These are phyloP conservation scores for Ganoderma lingzhi DNA, from an alignment of 1,284 basidiomycete species.

Conservation along the genomic window DNA sequence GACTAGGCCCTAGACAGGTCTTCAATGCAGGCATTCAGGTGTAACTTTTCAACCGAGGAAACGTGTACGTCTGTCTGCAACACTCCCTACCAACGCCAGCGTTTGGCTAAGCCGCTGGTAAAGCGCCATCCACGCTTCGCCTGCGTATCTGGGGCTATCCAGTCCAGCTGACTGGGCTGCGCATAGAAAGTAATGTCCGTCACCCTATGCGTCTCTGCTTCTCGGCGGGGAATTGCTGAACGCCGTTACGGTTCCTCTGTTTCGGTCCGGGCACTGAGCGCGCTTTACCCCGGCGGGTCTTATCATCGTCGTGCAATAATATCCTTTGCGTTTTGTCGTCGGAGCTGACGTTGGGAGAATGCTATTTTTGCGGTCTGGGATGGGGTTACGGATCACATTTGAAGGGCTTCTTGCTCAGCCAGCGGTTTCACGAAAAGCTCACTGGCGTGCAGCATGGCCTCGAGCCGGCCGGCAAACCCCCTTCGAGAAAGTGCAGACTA, in stretches of 20 bases:
- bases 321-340: background rate
- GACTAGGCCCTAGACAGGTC: background rate
- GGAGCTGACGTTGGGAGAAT: background rate
- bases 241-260: background rate
- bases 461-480: background rate
- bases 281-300: background rate
- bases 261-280: background rate
- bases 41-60: background rate
- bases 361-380: background rate
- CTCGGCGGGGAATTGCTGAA: background rate
- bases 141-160: background rate
- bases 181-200: background rate
- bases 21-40: background rate
- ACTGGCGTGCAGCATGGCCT: background rate
- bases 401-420: background rate
- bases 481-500: background rate
- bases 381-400: background rate
- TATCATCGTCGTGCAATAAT: constrained; percentile 6
- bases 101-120: constrained; percentile 13
- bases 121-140: constrained; percentile 1
- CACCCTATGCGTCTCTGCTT: background rate
- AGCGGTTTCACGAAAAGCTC: background rate
- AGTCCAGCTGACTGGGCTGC: constrained; percentile 10
- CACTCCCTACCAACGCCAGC: background rate
- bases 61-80: background rate